Evolutionary conservation across 495 filamentous ascomycete species (phyloP), one percentile per base, ranked within the genome.

Genomic region (Hypoxylon intermedium): DNA sequence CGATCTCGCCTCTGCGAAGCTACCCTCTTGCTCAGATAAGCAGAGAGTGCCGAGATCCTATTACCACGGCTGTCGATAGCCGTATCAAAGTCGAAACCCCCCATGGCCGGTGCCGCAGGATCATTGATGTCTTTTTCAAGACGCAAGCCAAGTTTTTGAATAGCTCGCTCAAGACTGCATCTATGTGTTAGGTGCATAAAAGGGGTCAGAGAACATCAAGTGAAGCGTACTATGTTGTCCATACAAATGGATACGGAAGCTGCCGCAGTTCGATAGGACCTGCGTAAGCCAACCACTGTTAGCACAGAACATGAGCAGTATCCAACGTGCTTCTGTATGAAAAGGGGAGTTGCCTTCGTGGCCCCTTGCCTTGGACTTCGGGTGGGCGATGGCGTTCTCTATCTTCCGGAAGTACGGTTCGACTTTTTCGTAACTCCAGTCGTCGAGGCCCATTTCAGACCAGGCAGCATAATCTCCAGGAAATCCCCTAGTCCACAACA

Each of bases 361-460:
- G 13, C 67, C 67, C 5, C 67, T 58, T 15, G 49, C 24, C 7
- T 18, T 30, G 5, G 57, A 46, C 15, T 33, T 28, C 0, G 49
- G 60, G 26, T 56, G 53, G 9, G 40, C 21, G 18, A 56, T 40
- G 11, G 56, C 53, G 19, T 59, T 57, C 48, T 72, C 31, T 2
- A 34, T 55, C 18, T 59, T 67, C 7, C 49, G 37, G 28, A 73
- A 73, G 33, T 60, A 69, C 9, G 70, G 68, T 36, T 71, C 66
- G 11, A 73, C 60, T 45, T 56, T 52, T 1, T 69, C 63, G 56
- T 62, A 73, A 37, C 42, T 33, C 70, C 70, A 73, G 15, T 70
- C 60, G 1, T 33, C 31, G 9, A 67, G 44, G 2, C 63, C 70
- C 43, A 58, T 58, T n/a, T 58, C 56, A 0, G 70, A 44, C 68